These are phyloP conservation scores for Lachancea meyersii DNA, from an alignment of 805 yeast genomes.

Conservation along the genomic window DNA sequence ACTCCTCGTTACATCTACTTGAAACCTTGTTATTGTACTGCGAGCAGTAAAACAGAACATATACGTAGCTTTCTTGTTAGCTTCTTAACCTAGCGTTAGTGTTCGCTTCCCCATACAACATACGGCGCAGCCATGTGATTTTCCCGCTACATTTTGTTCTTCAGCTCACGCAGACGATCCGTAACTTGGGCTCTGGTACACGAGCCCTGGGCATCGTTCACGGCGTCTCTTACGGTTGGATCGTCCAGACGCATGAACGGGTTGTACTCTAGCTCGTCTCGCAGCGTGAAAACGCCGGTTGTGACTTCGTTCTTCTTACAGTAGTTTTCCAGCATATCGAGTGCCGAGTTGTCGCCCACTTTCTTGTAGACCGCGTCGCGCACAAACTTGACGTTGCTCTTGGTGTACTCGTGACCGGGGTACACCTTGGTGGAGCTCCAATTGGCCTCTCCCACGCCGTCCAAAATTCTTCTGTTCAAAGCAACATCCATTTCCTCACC, in stretches of 20 bases:
- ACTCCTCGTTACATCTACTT: too few relatives aligned
- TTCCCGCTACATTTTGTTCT: slow-evolving; percentile 46
- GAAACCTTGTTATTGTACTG: too few relatives aligned
- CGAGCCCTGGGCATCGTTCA: slow-evolving; percentile 43
- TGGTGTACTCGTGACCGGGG: slow-evolving; percentile 96
- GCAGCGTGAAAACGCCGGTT: slow-evolving; percentile 81
- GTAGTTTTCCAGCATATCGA: slow-evolving; percentile 48
- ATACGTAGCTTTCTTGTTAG: too few relatives aligned
- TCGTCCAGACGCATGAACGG: slow-evolving; percentile 84
- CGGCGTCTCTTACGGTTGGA: slow-evolving; percentile 50
- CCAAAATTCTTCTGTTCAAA: slow-evolving; percentile 57
- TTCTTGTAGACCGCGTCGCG: slow-evolving; percentile 50
- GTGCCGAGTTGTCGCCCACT: slow-evolving; percentile 37
- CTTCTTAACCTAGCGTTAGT: too few relatives aligned
- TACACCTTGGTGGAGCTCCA: slow-evolving; percentile 53
- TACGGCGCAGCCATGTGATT: not conserved
- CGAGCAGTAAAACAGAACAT: too few relatives aligned
- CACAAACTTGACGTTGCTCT: slow-evolving; percentile 72
- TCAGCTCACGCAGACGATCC: slow-evolving; percentile 68
- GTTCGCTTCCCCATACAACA: too few relatives aligned
- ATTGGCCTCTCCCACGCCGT: slow-evolving; percentile 40
- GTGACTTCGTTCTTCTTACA: slow-evolving; percentile 55
- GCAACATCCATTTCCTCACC: slow-evolving; percentile 74
- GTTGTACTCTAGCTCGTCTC: slow-evolving; percentile 74
- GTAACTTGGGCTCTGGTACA: slow-evolving; percentile 47